Percentiles rank a stretch among this genome's conserved stretches.
These are phyloP conservation scores for Wickerhamomyces strasburgensis DNA, from an alignment of 805 yeast species.

Conservation along the genomic window DNA sequence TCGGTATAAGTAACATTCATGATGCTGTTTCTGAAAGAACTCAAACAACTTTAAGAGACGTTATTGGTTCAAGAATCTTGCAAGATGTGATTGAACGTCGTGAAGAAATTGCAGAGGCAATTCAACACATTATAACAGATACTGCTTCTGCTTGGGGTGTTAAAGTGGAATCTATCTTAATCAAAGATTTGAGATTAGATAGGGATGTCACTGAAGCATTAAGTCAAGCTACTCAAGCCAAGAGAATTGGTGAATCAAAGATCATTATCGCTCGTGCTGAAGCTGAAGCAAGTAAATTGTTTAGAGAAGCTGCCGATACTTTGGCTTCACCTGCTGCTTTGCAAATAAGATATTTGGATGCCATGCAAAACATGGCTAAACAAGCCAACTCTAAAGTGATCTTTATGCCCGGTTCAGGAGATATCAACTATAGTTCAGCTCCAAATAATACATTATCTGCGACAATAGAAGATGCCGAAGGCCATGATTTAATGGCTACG, in stretches of 20 bases:
- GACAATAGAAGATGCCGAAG: slow-evolving; percentile 3
- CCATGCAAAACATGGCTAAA: slow-evolving; percentile 71
- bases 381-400: slow-evolving; percentile 61
- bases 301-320: slow-evolving; percentile 76
- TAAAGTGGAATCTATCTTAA: slow-evolving; percentile 57
- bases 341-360: slow-evolving; percentile 74
- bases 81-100: slow-evolving; percentile 73
- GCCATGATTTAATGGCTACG: not conserved
- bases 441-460: not conserved
- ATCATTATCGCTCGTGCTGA: slow-evolving; percentile 72
- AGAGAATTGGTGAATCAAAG: slow-evolving; percentile 71
- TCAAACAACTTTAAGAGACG: slow-evolving; percentile 69
- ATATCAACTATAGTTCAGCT: slow-evolving; percentile 26
- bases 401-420: slow-evolving; percentile 57
- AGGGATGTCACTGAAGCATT: slow-evolving; percentile 51
- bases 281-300: slow-evolving; percentile 68
- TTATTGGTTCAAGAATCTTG: slow-evolving; percentile 56
- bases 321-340: slow-evolving; percentile 70
- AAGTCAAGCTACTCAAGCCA: slow-evolving; percentile 72
- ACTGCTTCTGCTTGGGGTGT: slow-evolving; percentile 72
- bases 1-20: slow-evolving; percentile 49
- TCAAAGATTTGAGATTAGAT: slow-evolving; percentile 59
- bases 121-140: slow-evolving; percentile 53
- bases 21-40: slow-evolving; percentile 60
- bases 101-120: slow-evolving; percentile 64